Evolutionary conservation across 805 yeast species (phyloP), one percentile per base, ranked within the genome.

Genomic region (Wickerhamomyces xylosicus): DNA sequence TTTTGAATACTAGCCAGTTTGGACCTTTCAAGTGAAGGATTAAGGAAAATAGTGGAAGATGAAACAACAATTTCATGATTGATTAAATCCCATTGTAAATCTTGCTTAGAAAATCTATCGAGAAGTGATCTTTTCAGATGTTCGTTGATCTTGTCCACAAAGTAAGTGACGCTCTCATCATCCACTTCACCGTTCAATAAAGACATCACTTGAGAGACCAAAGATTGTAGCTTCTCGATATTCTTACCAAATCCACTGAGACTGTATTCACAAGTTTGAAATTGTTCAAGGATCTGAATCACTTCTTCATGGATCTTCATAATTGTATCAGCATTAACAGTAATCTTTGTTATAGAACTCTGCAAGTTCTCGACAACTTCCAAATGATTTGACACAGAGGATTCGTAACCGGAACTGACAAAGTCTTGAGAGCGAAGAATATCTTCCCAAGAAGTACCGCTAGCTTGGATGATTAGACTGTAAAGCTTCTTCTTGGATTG

Each of bases 371-470:
- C 10, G 4, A 50, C 39, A 0, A 64, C 55, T 9, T 59, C 47
- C 6, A 56, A 45, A 25, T 61, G 57, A 6, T 61, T 50, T 14
- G 61, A 61, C 28, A 63, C 65, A 11, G 50, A 47, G 3, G 55
- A 34, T 15, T 47, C 46, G 3, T 48, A 50, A 13, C 59, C 59
- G 7, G 58, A 48, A 5, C 56, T 58, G 21, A 63, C 57, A 20
- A 74, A 51, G 36, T 77, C 83, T 31, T 66, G 57, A 1, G 75
- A 73, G 42, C 66, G 67, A 0, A 67, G 56, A 10, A 80, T 49
- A 11, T 66, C 59, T 1, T 61, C 67, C 94, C 94, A 84, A 8
- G 63, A 62, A 2, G 71, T 54, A 3, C 50, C 46, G 4, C 62
- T 31, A 4, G 78, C 62, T 0, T 49, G 41, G 3, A 47, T 43